A percentile compares a stretch with the other conserved stretches of the same genome.
Conservation (phyloP, 2,329 filamentous ascomycete species). For the Pyrenophora teres region DNA sequence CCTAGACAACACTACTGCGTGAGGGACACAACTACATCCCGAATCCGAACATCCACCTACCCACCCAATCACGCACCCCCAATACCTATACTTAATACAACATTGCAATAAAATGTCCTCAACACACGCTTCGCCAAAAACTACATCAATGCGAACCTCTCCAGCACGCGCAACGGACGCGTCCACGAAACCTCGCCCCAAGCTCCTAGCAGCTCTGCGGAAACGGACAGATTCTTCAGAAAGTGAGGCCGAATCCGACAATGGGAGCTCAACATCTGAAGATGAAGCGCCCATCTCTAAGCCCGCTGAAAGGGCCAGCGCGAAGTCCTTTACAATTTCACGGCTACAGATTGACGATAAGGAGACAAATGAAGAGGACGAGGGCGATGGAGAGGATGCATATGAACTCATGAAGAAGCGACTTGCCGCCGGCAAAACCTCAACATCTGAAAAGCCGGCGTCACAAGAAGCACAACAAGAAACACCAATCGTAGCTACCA, state of each 20-base stretch:
- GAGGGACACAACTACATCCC: too few relatives aligned
- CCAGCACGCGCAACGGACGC: constrained; percentile 17
- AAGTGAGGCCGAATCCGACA: constrained; percentile 49
- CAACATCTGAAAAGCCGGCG: constrained; percentile 2
- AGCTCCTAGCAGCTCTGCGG: constrained; percentile 29
- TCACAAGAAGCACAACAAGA: constrained; percentile 12
- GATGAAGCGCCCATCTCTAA: constrained; percentile 42
- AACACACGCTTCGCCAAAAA: neutral
- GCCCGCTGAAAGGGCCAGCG: constrained; percentile 42
- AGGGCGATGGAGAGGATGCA: constrained; percentile 46
- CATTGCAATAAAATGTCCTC: neutral
- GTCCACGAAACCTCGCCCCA: constrained; percentile 25
- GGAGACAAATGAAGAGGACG: constrained; percentile 27
- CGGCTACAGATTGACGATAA: neutral
- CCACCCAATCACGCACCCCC: neutral
- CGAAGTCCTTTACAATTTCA: constrained; percentile 7
- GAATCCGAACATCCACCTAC: too few relatives aligned
- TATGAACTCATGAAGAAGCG: constrained; percentile 55
- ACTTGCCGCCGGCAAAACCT: constrained; percentile 42
- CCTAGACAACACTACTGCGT: neutral
- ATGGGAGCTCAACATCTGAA: constrained; percentile 31
- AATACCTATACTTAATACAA: neutral
- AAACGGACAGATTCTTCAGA: constrained; percentile 37
- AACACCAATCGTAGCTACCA: constrained; percentile 6
- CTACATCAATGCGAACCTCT: neutral